Evolutionary conservation across 1,284 basidiomycete species (phyloP), one percentile per base, ranked within the genome.

Genomic region (Peniophora sp.): DNA sequence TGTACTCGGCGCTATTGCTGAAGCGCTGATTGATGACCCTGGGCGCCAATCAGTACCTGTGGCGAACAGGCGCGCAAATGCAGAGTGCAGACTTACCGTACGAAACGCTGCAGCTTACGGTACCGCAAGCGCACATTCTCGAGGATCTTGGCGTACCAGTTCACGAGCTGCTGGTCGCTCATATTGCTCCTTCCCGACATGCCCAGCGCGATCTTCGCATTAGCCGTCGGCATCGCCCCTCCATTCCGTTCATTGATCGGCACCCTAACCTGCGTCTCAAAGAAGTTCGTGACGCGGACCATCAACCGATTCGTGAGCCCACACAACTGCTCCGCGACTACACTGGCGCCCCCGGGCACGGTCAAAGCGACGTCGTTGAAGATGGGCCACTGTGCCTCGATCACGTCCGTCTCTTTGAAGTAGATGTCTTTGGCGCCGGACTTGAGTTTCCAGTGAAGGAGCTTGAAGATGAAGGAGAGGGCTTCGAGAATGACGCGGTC

Each of bases 401-500:
- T 78, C 22, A 98, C 85, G 63, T 99, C 97, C 1, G 95, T 97
- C 72, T 99, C 96, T 62, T 97, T 96, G 72, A 97, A 97, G 67
- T 96, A 92, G 49, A 95, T 89, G 22, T 88, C 88, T 64, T 91
- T 93, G 52, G 82, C 79, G n/a, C 89, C 90, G 55, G 89, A 91
- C 69, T 96, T 96, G 49, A 99, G 77, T 66, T 97, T 97, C 86
- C 88, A 93, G 59, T 97, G 92, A 24, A 99, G 83, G 32, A 99
- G 74, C 62, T 83, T 88, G 78, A 99, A 99, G 71, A 99, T 97
- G 65, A 87, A 87, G 9, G 83, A 79, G 57, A 99, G 73, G 9
- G 92, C 92, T 56, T 95, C 88, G 52, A 97, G 73, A 50, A 99
- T 85, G 2, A 92, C 92, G 20, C 78, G 71, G 64, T 99, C 95